Evolutionary conservation across 257 asterid genomes (phyloP), one percentile per base, ranked within the genome.

Genomic region (Oldenlandia corymbosa): DNA sequence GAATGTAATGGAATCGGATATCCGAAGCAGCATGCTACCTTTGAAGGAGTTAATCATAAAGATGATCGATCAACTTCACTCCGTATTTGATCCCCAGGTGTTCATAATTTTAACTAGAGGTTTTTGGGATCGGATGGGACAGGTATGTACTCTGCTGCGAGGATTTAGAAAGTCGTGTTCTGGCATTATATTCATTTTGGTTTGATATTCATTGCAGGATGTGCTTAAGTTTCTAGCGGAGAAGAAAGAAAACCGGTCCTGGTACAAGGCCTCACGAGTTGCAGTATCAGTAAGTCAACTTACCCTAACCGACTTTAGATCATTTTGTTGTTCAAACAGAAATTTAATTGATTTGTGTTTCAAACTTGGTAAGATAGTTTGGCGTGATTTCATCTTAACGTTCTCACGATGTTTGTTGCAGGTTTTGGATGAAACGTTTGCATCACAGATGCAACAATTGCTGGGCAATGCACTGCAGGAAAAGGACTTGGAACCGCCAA

Each of bases 101-200:
- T 89, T 92, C 69, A 77, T 92, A 24, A 80, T 80, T 39, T 71
- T 92, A 42, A 82, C 91, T 56, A 82, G 96, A 67, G 89, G 91
- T 47, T 83, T 83, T 73, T 92, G 99, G 99, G 99, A 87, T 78
- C 84, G 97, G 14, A 87, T 88, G 88, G 97, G 97, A 60, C 99
- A 92, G 97, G 97, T 92, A 26, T 2, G 91, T 89, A 32, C 39
- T 27, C 12, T 31, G 10, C 18, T 47, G 1, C 5, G 41, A 62
- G 27, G 28, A 27, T 28, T 70, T 66, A 1, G n/a, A 0, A 42
- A 39, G 5, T n/a, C 11, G 1, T 58, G 6, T 7, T 1, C 0
- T 53, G 10, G 0, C 10, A 4, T n/a, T 6, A 5, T 10, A 2
- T 21, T n/a, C 41, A 21, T 28, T 16, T 55, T 14, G 32, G 37